Evolutionary conservation across 1,284 basidiomycete species (phyloP), one percentile per base, ranked within the genome.

Genomic region (Cryptococcus depauperatus): DNA sequence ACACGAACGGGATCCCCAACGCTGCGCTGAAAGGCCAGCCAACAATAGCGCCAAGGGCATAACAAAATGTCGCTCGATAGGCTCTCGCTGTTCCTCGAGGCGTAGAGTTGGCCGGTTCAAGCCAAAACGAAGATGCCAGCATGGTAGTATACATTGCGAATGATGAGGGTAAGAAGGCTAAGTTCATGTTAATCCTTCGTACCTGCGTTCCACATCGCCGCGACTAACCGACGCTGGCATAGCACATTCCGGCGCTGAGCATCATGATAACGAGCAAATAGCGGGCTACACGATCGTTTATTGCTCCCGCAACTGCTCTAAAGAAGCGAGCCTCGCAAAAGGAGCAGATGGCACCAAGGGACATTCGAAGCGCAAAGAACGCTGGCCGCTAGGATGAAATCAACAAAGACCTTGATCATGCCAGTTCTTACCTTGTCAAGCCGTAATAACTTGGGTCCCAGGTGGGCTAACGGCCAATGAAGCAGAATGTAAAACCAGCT

Each of bases 21-120:
- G 87, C 81, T 3, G 91, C 76, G 9, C 86, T 78, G 66, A 97
- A 99, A 1, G 95, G 95, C 95, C 95, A 98, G 14, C 93, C 95
- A 28, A 93, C 77, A 39, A 98, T 79, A 2, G 83, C 88, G 3
- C 89, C 92, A 3, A 82, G 66, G 1, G 87, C 88, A 62, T 92
- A 88, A 33, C 77, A 72, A 23, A 85, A 50, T 0, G 84, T 85
- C 0, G 85, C 79, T 14, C 75, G 67, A 45, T 68, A 59, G 13
- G 72, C 70, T 18, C 71, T 57, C 8, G 13, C 81, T 67, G 3
- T 82, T 81, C 46, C 85, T 75, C 43, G 71, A 70, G 51, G 65
- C 61, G 64, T 83, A 75, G 68, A 70, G 30, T 73, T 72, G 41
- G 76, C 82, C 0, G 86, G 85, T 43, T 81, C 75, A 46, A 95